phyloP scores from a whole-genome alignment of 208 protist species.

The Wallacemonas sp. region DNA sequence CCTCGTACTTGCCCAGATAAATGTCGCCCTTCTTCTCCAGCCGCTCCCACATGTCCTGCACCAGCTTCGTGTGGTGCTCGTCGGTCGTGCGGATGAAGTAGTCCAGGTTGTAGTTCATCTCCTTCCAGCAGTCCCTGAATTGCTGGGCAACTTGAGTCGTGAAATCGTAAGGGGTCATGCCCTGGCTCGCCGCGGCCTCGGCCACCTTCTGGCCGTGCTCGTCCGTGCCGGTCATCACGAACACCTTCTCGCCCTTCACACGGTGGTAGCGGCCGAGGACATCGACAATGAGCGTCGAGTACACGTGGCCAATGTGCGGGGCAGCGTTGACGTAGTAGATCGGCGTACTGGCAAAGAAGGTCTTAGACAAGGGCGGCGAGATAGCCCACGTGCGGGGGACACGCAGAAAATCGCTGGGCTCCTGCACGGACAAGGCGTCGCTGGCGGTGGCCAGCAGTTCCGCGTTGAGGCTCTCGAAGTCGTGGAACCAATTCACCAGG shows the following conservation, averaged over 20 bases:
- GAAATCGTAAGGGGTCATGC: constrained; percentile 87
- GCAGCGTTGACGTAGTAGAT: constrained; percentile 93
- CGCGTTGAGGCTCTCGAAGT: constrained; percentile 48
- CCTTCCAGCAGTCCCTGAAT: constrained; percentile 91
- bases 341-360: constrained; percentile 87
- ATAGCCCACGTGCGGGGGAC: constrained; percentile 69
- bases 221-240: constrained; percentile 97
- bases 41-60: constrained; percentile 86
- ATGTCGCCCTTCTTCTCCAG: constrained; percentile 93
- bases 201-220: constrained; percentile 99
- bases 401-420: constrained; percentile 79
- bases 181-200: constrained; percentile 80
- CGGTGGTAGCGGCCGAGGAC: constrained; percentile 88
- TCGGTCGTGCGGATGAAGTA: constrained; percentile 98
- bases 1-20: constrained; percentile 97
- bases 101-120: constrained; percentile 90
- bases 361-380: constrained; percentile 60
- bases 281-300: constrained; percentile 89
- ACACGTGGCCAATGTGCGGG: constrained; percentile 93
- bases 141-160: constrained; percentile 81
- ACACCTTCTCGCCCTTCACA: constrained; percentile 82
- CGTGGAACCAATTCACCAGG: constrained; percentile 73
- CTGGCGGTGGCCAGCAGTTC: constrained; percentile 57
- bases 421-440: constrained; percentile 75
- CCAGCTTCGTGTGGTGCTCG: constrained; percentile 72